These are phyloP conservation scores for Penicillium sp. DNA, from an alignment of 2,329 filamentous ascomycete genomes.

Conservation along the genomic window DNA sequence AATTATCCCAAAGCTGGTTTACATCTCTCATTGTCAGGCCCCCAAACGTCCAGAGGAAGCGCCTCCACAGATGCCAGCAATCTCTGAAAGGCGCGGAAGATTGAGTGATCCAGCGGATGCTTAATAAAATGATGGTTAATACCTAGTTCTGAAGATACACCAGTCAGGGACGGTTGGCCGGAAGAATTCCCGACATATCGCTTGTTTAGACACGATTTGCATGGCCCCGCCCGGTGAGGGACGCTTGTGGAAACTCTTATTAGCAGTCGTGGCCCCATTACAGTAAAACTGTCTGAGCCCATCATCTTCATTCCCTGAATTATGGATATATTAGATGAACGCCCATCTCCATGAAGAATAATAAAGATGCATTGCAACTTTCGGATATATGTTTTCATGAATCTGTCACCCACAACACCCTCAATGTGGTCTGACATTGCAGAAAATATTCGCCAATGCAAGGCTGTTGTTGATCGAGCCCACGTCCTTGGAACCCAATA, in stretches of 20 bases:
- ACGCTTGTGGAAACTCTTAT: slow-evolving; percentile 1
- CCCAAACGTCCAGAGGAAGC: background rate
- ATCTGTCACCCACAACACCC: no score
- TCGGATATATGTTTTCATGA: no score
- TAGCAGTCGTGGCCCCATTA: background rate
- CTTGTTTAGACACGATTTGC: background rate
- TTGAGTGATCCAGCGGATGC: background rate
- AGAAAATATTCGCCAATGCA: no score
- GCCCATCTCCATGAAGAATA: no score
- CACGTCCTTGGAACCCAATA: no score
- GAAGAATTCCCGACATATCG: background rate
- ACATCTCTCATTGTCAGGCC: background rate
- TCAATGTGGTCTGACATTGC: no score
- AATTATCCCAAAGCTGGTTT: background rate
- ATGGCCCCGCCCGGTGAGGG: background rate
- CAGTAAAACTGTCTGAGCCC: no score
- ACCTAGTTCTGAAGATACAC: background rate
- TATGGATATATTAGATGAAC: no score
- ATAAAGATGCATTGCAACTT: no score
- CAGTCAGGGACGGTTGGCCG: background rate
- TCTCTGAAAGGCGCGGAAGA: background rate
- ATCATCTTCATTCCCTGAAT: no score
- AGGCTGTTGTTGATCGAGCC: no score
- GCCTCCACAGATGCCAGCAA: background rate
- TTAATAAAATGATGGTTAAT: background rate